phyloP scores from a whole-genome alignment of 345 rosid species.

The Psidium friedrichsthalianum region DNA sequence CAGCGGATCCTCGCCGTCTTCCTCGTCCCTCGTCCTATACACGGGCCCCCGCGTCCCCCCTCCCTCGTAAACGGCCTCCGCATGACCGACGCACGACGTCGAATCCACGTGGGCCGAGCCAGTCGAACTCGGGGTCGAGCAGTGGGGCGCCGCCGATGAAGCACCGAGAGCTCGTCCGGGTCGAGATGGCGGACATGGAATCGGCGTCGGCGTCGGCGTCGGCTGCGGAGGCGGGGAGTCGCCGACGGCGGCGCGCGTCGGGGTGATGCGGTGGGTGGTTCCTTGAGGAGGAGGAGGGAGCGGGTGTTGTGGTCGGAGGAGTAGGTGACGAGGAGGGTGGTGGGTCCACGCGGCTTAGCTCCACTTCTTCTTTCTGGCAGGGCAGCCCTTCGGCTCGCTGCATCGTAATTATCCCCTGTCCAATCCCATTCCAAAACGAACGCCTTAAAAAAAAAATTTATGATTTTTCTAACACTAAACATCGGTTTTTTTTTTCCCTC shows the following conservation, averaged over 20 bases:
- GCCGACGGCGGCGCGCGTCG: constrained; percentile 14
- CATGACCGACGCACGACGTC: constrained; percentile 5
- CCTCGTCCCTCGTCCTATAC: too few species aligned
- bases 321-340: constrained; percentile 48
- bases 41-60: too few species aligned
- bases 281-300: constrained; percentile 39
- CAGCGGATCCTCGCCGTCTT: too few species aligned
- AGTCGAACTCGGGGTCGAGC: constrained; percentile 29
- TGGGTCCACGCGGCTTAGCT: constrained; percentile 58
- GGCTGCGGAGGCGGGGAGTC: constrained; percentile 2
- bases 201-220: neutral
- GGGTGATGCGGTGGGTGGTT: constrained; percentile 31
- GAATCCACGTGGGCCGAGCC: constrained; percentile 46
- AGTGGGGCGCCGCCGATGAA: constrained; percentile 20
- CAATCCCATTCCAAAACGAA: neutral
- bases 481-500: too few species aligned
- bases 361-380: constrained; percentile 77
- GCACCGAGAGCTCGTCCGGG: constrained; percentile 3
- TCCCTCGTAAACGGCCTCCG: constrained; percentile 17
- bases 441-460: too few species aligned
- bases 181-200: neutral
- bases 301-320: constrained; percentile 64
- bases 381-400: constrained; percentile 74
- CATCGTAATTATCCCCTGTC: constrained; percentile 78
- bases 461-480: neutral